These are phyloP conservation scores for Fusarium pininemorale DNA, from an alignment of 2,329 filamentous ascomycete genomes.

Conservation along the genomic window DNA sequence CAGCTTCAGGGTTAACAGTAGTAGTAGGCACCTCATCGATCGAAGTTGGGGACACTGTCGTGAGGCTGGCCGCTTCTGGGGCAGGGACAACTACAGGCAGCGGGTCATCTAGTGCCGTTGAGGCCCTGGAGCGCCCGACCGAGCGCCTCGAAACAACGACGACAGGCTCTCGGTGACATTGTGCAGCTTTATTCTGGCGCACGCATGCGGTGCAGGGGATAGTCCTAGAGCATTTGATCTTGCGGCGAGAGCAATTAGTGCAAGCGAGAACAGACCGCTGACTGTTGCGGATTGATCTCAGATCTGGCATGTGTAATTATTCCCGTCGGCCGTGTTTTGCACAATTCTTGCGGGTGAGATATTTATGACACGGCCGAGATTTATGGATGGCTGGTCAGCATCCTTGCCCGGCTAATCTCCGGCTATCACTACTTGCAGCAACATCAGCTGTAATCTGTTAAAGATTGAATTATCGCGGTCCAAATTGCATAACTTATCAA, in stretches of 20 bases:
- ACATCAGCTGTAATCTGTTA: accelerated
- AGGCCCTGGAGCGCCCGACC: neutral
- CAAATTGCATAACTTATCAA: accelerated
- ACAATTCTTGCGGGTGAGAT: neutral
- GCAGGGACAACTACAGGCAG: neutral
- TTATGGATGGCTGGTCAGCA: neutral
- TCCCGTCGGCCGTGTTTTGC: neutral
- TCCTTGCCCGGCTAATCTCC: accelerated
- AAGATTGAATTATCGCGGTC: accelerated
- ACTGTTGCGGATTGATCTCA: neutral
- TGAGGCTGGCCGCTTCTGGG: neutral
- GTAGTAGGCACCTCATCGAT: accelerated
- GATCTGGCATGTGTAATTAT: neutral
- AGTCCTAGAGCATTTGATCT: neutral
- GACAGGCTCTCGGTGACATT: neutral
- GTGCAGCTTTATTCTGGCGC: neutral
- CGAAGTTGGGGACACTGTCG: too few species aligned
- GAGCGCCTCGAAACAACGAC: neutral
- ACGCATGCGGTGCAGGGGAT: neutral
- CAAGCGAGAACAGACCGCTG: neutral
- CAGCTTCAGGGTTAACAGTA: neutral
- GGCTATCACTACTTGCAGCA: accelerated
- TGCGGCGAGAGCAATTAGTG: neutral
- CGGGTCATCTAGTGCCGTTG: neutral
- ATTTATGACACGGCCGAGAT: neutral